phyloP scores from a whole-genome alignment of 2,329 filamentous ascomycete species.

The Orbilia javanica region DNA sequence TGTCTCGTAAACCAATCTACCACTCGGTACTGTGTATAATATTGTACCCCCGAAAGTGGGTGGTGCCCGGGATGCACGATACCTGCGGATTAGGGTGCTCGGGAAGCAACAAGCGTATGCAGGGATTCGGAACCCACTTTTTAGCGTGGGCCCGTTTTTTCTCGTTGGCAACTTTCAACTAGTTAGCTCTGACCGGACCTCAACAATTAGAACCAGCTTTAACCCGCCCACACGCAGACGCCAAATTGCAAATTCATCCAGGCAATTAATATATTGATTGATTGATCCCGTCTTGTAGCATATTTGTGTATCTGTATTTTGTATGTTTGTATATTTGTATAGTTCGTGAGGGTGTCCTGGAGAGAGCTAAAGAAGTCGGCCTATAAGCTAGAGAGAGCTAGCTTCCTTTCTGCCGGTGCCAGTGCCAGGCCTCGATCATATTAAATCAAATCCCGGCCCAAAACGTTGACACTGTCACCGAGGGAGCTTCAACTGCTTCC shows the following conservation, averaged over 20 bases:
- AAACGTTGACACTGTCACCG: neutral
- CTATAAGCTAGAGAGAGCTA: too few species aligned
- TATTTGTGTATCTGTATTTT: too few species aligned
- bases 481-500: slow-evolving; percentile 2
- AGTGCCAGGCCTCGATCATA: slow-evolving; percentile 62
- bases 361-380: slow-evolving; percentile 55
- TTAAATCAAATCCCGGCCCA: slow-evolving; percentile 1
- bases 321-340: too few species aligned
- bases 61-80: too few species aligned
- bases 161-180: slow-evolving; percentile 19
- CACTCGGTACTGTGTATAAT: too few species aligned
- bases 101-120: slow-evolving; percentile 8
- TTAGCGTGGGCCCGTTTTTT: slow-evolving; percentile 10
- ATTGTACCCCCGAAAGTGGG: neutral
- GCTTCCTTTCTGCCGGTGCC: slow-evolving; percentile 63
- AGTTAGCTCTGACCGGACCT: too few species aligned
- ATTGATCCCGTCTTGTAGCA: too few species aligned
- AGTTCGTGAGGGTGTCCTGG: neutral
- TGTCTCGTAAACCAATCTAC: too few species aligned
- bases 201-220: too few species aligned
- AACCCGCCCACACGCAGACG: slow-evolving; percentile 21
- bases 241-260: slow-evolving; percentile 24
- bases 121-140: slow-evolving; percentile 22
- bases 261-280: neutral
- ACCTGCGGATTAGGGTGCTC: neutral